phyloP scores from a whole-genome alignment of 1,284 basidiomycete species.

The Vanrija pseudolonga region DNA sequence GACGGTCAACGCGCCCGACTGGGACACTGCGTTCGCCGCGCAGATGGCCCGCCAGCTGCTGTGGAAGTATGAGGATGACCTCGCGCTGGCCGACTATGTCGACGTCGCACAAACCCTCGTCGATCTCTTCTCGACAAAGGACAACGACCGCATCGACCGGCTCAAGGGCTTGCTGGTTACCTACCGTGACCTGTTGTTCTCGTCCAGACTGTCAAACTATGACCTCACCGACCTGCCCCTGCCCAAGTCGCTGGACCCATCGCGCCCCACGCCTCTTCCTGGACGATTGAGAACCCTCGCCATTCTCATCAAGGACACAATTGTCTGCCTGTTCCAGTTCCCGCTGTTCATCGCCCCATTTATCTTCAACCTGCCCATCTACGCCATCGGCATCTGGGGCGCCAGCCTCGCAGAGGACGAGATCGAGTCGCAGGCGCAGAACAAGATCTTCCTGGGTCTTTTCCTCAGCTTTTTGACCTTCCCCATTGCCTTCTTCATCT shows the following conservation, averaged over 20 bases:
- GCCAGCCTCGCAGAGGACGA: slow-evolving; percentile 75
- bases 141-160: slow-evolving; percentile 56
- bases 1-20: slow-evolving; percentile 89
- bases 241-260: slow-evolving; percentile 73
- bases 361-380: slow-evolving; percentile 74
- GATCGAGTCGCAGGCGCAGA: slow-evolving; percentile 81
- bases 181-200: slow-evolving; percentile 81
- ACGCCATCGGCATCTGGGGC: slow-evolving; percentile 70
- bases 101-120: slow-evolving; percentile 82
- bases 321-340: slow-evolving; percentile 64
- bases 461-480: slow-evolving; percentile 71
- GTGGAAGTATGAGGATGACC: slow-evolving; percentile 71
- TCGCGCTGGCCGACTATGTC: slow-evolving; percentile 75
- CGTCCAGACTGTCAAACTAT: slow-evolving; percentile 74
- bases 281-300: slow-evolving; percentile 74
- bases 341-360: slow-evolving; percentile 85
- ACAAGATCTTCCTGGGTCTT: slow-evolving; percentile 80
- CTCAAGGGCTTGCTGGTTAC: slow-evolving; percentile 70
- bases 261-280: slow-evolving; percentile 65
- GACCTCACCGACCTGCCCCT: slow-evolving; percentile 65
- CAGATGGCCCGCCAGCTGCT: slow-evolving; percentile 85
- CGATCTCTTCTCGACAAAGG: slow-evolving; percentile 70
- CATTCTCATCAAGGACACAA: slow-evolving; percentile 69
- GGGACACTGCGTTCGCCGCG: slow-evolving; percentile 81
- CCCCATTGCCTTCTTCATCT: slow-evolving; percentile 70